Percentiles rank a stretch among this genome's conserved stretches.
Evolutionary conservation across 768 basidiomycete species (phyloP).

Genomic region (Suillus bovinus): DNA sequence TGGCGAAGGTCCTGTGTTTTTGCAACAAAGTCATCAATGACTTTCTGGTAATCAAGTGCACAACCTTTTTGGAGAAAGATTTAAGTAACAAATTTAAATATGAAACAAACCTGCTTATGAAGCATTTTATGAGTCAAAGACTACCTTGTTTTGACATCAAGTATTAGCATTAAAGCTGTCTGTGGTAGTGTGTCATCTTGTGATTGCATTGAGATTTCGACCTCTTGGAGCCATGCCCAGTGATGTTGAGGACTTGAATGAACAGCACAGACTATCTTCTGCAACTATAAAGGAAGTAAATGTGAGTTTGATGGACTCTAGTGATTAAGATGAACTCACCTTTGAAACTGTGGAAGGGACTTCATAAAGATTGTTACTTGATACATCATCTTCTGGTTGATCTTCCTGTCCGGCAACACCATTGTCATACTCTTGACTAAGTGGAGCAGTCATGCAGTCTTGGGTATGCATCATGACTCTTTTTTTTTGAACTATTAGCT

Average conservation of each 20-base stretch:
- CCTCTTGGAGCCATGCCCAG: neutral
- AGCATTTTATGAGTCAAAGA: neutral
- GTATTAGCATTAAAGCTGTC: neutral
- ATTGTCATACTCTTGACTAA: neutral
- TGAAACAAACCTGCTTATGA: neutral
- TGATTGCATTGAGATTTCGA: neutral
- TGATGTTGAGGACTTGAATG: neutral
- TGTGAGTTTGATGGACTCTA: no score
- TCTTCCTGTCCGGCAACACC: neutral
- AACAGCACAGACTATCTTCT: neutral
- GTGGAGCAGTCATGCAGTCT: neutral
- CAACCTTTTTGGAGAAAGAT: neutral
- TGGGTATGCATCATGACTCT: neutral
- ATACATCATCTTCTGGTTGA: neutral
- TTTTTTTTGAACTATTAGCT: no score
- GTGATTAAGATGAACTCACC: neutral
- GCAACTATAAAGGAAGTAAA: neutral
- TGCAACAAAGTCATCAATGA: neutral
- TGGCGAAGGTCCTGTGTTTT: neutral
- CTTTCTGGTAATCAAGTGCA: neutral
- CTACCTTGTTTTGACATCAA: neutral
- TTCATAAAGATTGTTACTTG: neutral
- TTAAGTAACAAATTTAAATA: neutral
- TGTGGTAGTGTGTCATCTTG: neutral
- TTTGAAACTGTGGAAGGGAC: neutral